phyloP scores from a whole-genome alignment of 1,284 basidiomycete genomes.

The Ustanciosporium gigantosporum region DNA sequence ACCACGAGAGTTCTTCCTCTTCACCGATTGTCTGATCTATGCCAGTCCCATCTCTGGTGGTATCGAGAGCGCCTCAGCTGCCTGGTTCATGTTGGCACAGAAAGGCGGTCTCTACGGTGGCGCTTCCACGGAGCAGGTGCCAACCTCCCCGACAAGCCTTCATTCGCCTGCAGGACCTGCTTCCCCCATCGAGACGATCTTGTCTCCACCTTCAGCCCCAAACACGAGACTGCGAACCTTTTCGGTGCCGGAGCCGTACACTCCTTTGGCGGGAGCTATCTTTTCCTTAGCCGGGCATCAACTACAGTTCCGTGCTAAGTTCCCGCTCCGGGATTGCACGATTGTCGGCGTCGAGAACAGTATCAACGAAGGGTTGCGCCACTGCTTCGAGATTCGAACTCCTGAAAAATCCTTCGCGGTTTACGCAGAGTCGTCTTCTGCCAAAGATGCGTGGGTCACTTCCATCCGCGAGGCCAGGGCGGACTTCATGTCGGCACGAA shows the following conservation, averaged over 20 bases:
- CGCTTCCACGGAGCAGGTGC: slow-evolving; percentile 2
- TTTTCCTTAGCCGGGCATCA: slow-evolving; percentile 40
- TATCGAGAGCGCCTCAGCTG: slow-evolving; percentile 47
- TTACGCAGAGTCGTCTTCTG: slow-evolving; percentile 45
- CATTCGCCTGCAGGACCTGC: slow-evolving; percentile 48
- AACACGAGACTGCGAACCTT: slow-evolving; percentile 9
- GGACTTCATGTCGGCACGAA: slow-evolving; percentile 49
- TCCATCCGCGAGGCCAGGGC: slow-evolving; percentile 54
- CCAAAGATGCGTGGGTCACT: slow-evolving; percentile 50
- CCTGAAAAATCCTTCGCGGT: slow-evolving; percentile 59
- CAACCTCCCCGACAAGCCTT: slow-evolving; percentile 8
- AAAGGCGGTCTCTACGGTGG: slow-evolving; percentile 65
- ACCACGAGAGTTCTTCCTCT: slow-evolving; percentile 57
- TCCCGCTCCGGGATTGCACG: slow-evolving; percentile 53
- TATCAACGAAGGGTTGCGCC: slow-evolving; percentile 23
- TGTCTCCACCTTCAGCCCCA: slow-evolving; percentile 3
- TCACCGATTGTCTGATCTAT: slow-evolving; percentile 58
- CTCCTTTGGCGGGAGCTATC: slow-evolving; percentile 33
- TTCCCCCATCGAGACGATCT: slow-evolving; percentile 65
- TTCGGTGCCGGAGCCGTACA: slow-evolving; percentile 24
- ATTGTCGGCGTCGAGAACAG: slow-evolving; percentile 53
- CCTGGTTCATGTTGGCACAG: slow-evolving; percentile 66
- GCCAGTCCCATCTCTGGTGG: slow-evolving; percentile 46
- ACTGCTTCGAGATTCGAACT: slow-evolving; percentile 58
- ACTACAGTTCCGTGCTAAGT: slow-evolving; percentile 54